phyloP scores from a whole-genome alignment of 352 stramenopile genomes.

The Phytophthora pinifolia region DNA sequence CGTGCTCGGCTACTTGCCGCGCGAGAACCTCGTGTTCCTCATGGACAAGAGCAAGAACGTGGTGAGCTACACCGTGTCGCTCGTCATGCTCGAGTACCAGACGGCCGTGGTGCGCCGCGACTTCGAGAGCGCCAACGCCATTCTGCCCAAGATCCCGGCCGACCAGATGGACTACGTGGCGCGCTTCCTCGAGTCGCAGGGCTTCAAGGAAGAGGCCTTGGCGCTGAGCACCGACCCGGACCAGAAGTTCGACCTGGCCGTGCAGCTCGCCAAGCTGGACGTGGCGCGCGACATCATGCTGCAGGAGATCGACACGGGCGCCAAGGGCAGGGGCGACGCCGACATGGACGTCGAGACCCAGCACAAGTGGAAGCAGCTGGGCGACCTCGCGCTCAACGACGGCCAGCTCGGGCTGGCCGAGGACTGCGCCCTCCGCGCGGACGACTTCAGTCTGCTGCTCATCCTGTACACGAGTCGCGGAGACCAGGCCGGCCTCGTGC shows the following conservation, averaged over 20 bases:
- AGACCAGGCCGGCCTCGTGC: slow-evolving; percentile 91
- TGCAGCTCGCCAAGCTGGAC: slow-evolving; percentile 97
- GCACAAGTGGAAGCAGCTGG: slow-evolving; percentile 98
- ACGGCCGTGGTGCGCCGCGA: slow-evolving; percentile 98
- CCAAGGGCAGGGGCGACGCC: slow-evolving; percentile 48
- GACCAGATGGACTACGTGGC: slow-evolving; percentile 85
- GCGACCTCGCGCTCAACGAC: slow-evolving; percentile 92
- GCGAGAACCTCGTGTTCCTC: slow-evolving; percentile 98
- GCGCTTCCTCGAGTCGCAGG: slow-evolving; percentile 98
- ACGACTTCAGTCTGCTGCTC: slow-evolving; percentile 96
- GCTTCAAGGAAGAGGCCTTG: slow-evolving; percentile 98
- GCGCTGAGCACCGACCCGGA: slow-evolving; percentile 94
- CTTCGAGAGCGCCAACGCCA: slow-evolving; percentile 97
- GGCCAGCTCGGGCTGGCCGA: slow-evolving; percentile 95
- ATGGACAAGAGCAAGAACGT: slow-evolving; percentile 98
- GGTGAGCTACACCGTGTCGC: slow-evolving; percentile 89
- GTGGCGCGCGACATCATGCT: slow-evolving; percentile 94
- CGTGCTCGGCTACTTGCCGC: slow-evolving; percentile 97
- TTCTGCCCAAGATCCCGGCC: slow-evolving; percentile 94
- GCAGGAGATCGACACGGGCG: slow-evolving; percentile 71
- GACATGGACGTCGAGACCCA: slow-evolving; percentile 96
- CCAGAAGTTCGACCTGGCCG: slow-evolving; percentile 98
- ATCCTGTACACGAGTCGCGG: slow-evolving; percentile 97
- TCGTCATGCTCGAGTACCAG: slow-evolving; percentile 98
- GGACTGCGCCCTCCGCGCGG: slow-evolving; percentile 92